Conservation (phyloP, 148 eudicot species). For the Silene conica region DNA sequence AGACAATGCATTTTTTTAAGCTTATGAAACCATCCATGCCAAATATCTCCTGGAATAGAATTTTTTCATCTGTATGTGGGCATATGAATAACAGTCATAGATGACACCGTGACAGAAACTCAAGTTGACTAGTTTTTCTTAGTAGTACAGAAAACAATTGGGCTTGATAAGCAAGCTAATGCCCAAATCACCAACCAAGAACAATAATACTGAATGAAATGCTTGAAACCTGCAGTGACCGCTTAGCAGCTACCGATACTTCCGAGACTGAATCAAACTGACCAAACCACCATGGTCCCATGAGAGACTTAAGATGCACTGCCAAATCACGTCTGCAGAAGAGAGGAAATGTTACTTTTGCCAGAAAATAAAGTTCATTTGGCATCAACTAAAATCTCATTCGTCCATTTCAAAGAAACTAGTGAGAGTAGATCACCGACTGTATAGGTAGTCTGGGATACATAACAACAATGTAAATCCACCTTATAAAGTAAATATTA, state of each 20-base stretch:
- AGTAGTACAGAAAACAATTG: neutral
- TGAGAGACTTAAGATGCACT: conserved; percentile 74
- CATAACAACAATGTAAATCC: conserved; percentile 9
- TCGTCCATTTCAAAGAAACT: neutral
- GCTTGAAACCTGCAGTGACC: conserved; percentile 68
- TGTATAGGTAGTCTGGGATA: neutral
- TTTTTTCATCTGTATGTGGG: too few relatives aligned
- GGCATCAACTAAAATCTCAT: neutral
- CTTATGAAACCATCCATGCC: neutral
- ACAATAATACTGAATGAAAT: neutral
- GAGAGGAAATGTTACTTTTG: conserved; percentile 8
- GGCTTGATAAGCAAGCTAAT: conserved; percentile 2
- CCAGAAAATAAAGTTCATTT: conserved; percentile 2
- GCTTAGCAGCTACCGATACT: conserved; percentile 86
- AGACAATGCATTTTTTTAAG: neutral
- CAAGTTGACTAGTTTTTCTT: neutral
- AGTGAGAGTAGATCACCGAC: neutral
- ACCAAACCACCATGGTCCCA: conserved; percentile 99
- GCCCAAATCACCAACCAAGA: conserved; percentile 13
- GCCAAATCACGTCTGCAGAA: conserved; percentile 82
- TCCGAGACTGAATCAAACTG: conserved; percentile 88
- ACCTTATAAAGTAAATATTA: conserved; percentile 17
- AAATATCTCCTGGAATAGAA: neutral
- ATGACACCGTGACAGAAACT: neutral
- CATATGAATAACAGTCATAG: neutral